Evolutionary conservation across 208 protist species (phyloP), one percentile per base, ranked within the genome.

Genomic region (Crithidia fasciculata): DNA sequence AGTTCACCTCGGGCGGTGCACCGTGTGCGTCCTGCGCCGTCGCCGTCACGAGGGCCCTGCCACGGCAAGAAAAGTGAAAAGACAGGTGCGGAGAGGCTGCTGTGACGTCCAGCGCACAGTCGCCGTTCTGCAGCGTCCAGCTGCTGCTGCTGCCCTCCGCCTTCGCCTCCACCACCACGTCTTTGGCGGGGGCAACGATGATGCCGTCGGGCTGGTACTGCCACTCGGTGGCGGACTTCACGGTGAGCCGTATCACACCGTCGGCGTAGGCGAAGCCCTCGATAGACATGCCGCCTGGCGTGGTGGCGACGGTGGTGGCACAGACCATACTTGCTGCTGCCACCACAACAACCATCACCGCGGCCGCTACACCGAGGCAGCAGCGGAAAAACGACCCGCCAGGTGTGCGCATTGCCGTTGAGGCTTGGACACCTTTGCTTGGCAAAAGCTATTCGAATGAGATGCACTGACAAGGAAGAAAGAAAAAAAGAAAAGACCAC

Each of bases 231-330:
- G 36, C 63, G 61, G 84, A 77, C 54, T 80, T 84, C 19, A 81
- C 56, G n/a, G 69, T 76, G 37, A 89, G 58, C 5, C 87, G 83
- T 37, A 93, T 54, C 54, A 83, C 54, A 37, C 81, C 81, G 18
- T 74, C 65, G 2, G 75, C 58, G 75, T 88, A 89, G 10, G 40
- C 63, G 36, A 78, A 36, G 28, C 41, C 70, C 18, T 82, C 76
- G 15, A 80, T 12, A 13, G 60, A 49, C 56, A 70, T 36, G n/a
- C 71, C 70, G 19, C 47, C 59, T 28, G 41, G 53, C 15, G 61
- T 55, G 5, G 61, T 72, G 0, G 36, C 68, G 8, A 78, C 69
- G 3, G 49, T 41, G 36, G 69, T 55, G 40, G 45, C 62, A n/a
- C 0, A 18, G 4, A 36, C 55, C 15, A 64, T 49, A 0, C 65